Evolutionary conservation across 2,329 filamentous ascomycete species (phyloP), one percentile per base, ranked within the genome.

Genomic region (Ophiostoma sp.): DNA sequence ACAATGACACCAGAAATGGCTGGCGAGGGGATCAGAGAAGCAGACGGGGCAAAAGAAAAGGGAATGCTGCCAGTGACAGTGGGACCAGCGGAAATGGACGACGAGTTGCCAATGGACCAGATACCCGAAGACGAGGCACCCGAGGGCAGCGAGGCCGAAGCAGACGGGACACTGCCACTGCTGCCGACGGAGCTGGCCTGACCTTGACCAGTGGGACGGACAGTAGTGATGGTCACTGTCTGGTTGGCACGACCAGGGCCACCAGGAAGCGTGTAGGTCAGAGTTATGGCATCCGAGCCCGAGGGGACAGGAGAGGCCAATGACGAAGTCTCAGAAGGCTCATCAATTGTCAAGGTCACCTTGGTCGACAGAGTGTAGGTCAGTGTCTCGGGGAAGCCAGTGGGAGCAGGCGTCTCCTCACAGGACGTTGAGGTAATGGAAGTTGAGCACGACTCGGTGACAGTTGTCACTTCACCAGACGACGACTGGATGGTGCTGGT

Each of bases 211-310:
- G 28, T 33, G 11, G 69, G 72, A 15, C 69, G 72, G 7, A 69
- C 48, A 0, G 73, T 75, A 11, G 73, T 76, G 11, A 71, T 42
- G 28, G 63, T 78, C 15, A 76, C 70, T 3, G 74, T 70, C 9
- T 69, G 72, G 1, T 69, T 71, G 0, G 74, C 64, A 8, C 31
- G 71, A 0, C 70, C 71, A 1, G 69, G 52, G 0, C 63, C 74
- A 7, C 70, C 73, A 2, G 75, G 73, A 9, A 79, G 69, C 0
- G 77, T 79, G 73, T 78, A 78, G 5, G 78, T 78, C 69, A 78
- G 7, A 3, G 76, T 75, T 6, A 78, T 64, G 15, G 70, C 57
- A 66, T 75, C 74, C 2, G 74, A 50, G 4, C 66, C 63, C 12
- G 73, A 63, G 3, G 72, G 39, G 9, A 68, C 61, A 42, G 55